A percentile compares a stretch with the other conserved stretches of the same genome.
Evolutionary conservation across 129 eudicot genomes (phyloP).

Genomic region (Artemisia tridentata): DNA sequence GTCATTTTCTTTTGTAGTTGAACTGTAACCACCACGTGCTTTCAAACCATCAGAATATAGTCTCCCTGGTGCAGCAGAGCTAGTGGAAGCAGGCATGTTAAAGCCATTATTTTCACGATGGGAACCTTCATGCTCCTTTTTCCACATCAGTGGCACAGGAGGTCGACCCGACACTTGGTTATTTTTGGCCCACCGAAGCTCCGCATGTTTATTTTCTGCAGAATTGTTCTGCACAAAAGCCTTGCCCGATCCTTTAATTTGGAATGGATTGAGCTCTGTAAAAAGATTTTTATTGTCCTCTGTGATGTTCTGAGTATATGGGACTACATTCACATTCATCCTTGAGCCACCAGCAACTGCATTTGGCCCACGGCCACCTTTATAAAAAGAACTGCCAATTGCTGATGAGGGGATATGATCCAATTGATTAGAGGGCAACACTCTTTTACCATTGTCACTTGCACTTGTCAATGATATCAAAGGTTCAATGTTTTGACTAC

Average conservation of each 20-base stretch:
- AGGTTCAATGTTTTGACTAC: slow-evolving; percentile 41
- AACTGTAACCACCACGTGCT: too few relatives aligned
- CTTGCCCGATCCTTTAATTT: slow-evolving; percentile 74
- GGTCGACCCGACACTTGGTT: slow-evolving; percentile 57
- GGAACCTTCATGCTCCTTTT: too few relatives aligned
- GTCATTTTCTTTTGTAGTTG: too few relatives aligned
- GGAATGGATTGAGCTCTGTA: slow-evolving; percentile 94
- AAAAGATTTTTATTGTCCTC: slow-evolving; percentile 83
- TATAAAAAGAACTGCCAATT: slow-evolving; percentile 78
- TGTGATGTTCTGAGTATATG: slow-evolving; percentile 54
- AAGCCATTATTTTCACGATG: too few relatives aligned
- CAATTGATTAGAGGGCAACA: slow-evolving; percentile 47
- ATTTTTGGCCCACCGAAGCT: slow-evolving; percentile 49
- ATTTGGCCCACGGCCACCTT: slow-evolving; percentile 85
- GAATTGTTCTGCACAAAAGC: slow-evolving; percentile 42
- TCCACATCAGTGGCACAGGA: too few relatives aligned
- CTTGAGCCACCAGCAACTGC: slow-evolving; percentile 74
- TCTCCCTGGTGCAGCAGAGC: too few relatives aligned
- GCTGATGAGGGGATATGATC: slow-evolving; percentile 64
- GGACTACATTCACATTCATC: slow-evolving; percentile 81
- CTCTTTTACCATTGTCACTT: slow-evolving; percentile 42
- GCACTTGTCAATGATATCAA: slow-evolving; percentile 37
- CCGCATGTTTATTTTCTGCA: slow-evolving; percentile 46
- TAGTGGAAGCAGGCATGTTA: too few relatives aligned
- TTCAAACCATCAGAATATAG: too few relatives aligned